phyloP scores from a whole-genome alignment of 345 rosid genomes.

The Moringa oleifera region DNA sequence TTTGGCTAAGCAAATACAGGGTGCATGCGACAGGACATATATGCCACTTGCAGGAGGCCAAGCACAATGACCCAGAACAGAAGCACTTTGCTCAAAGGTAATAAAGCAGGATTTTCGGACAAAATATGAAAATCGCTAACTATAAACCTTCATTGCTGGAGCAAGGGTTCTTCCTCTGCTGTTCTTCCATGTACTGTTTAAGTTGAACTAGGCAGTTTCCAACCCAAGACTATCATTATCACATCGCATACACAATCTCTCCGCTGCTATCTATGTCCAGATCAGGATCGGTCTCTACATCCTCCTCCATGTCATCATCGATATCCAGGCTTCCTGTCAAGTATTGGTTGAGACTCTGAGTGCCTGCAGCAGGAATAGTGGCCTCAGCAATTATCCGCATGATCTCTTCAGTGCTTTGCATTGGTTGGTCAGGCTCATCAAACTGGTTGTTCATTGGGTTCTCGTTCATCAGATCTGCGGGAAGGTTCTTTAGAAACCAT shows the following conservation, averaged over 20 bases:
- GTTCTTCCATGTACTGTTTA: background rate
- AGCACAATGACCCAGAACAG: constrained; percentile 6
- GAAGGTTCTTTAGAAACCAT: constrained; percentile 96
- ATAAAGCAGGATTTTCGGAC: background rate
- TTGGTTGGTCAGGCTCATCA: constrained; percentile 81
- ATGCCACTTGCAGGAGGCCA: constrained; percentile 6
- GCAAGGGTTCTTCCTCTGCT: background rate
- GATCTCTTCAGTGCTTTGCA: constrained; percentile 77
- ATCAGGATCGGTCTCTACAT: constrained; percentile 81
- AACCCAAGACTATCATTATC: constrained; percentile 10
- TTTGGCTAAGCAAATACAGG: too few species aligned
- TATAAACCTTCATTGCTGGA: background rate
- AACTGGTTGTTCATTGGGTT: constrained; percentile 45
- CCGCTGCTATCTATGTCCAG: constrained; percentile 96
- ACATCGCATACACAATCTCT: constrained; percentile 90
- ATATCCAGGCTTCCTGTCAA: constrained; percentile 79
- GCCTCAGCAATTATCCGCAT: constrained; percentile 98
- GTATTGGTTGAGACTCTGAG: constrained; percentile 56
- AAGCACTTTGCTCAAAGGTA: constrained; percentile 4
- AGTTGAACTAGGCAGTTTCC: background rate
- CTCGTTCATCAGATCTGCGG: constrained; percentile 76
- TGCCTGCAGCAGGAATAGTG: constrained; percentile 77
- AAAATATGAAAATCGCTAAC: background rate
- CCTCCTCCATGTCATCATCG: constrained; percentile 97
- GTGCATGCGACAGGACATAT: constrained; percentile 10